phyloP scores from a whole-genome alignment of 2,329 filamentous ascomycete species.

The Penicillium sp. region DNA sequence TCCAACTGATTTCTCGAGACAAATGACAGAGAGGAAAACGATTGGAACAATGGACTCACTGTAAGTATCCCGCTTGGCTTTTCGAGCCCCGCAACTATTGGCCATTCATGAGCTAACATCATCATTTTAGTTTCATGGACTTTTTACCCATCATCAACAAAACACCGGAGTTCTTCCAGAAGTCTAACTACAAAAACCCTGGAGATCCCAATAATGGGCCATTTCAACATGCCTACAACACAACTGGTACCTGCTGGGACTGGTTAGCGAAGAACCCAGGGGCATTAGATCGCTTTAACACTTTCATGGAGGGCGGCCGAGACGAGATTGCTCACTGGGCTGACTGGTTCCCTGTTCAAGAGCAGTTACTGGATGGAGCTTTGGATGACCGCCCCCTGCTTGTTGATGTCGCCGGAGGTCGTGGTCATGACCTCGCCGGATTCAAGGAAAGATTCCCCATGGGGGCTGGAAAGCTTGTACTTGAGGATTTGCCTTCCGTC shows the following conservation, averaged over 20 bases:
- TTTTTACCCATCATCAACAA: constrained; percentile 18
- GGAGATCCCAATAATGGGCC: constrained; percentile 14
- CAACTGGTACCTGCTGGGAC: neutral
- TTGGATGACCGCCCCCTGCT: neutral
- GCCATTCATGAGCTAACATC: neutral
- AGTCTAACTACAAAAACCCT: constrained; percentile 15
- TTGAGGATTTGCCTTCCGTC: neutral
- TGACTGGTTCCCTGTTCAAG: neutral
- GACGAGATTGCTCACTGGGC: neutral
- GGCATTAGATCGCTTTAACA: neutral
- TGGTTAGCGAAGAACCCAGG: neutral
- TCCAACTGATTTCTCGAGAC: constrained; percentile 14
- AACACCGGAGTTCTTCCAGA: constrained; percentile 17
- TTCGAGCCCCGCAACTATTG: neutral
- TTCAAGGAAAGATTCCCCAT: neutral
- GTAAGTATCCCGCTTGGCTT: neutral
- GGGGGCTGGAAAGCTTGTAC: neutral
- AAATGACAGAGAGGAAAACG: constrained; percentile 18
- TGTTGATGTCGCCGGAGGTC: neutral
- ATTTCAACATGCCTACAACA: constrained; percentile 14
- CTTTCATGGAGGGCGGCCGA: neutral
- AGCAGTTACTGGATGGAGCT: neutral
- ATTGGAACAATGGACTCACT: constrained; percentile 18
- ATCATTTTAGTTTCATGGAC: neutral
- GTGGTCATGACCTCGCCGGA: neutral